These are phyloP conservation scores for Aquanectria penicillioides DNA, from an alignment of 2,329 filamentous ascomycete species.

Conservation along the genomic window DNA sequence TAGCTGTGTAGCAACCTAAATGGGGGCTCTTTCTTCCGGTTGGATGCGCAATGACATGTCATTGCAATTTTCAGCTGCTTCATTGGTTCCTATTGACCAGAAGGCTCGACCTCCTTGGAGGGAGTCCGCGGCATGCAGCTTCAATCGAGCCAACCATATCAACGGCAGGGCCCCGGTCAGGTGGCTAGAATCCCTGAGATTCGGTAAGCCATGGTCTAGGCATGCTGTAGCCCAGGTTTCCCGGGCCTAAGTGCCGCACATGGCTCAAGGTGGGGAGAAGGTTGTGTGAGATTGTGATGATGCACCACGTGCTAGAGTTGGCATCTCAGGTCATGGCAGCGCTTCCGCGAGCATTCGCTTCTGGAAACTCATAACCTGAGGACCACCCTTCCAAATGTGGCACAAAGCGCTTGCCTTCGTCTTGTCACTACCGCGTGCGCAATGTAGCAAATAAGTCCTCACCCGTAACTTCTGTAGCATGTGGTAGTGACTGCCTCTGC, in stretches of 20 bases:
- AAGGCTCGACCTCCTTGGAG: neutral
- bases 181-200: neutral
- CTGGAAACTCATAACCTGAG: too few relatives aligned
- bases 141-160: neutral
- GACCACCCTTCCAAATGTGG: too few relatives aligned
- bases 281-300: neutral
- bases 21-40: neutral
- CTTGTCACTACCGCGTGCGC: too few relatives aligned
- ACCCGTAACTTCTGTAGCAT: too few relatives aligned
- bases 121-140: neutral
- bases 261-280: neutral
- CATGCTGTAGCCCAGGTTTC: conserved; percentile 1
- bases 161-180: neutral
- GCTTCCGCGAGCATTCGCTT: neutral
- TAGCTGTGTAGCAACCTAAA: neutral
- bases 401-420: too few relatives aligned
- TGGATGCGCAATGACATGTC: neutral
- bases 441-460: too few relatives aligned
- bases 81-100: neutral
- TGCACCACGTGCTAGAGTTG: too few relatives aligned
- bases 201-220: neutral
- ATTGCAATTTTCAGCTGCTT: neutral
- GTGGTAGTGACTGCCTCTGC: too few relatives aligned
- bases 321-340: neutral
- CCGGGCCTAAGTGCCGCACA: conserved; percentile 17